Evolutionary conservation across 2,329 filamentous ascomycete species (phyloP), one percentile per base, ranked within the genome.

Genomic region (Colletotrichum sp.): DNA sequence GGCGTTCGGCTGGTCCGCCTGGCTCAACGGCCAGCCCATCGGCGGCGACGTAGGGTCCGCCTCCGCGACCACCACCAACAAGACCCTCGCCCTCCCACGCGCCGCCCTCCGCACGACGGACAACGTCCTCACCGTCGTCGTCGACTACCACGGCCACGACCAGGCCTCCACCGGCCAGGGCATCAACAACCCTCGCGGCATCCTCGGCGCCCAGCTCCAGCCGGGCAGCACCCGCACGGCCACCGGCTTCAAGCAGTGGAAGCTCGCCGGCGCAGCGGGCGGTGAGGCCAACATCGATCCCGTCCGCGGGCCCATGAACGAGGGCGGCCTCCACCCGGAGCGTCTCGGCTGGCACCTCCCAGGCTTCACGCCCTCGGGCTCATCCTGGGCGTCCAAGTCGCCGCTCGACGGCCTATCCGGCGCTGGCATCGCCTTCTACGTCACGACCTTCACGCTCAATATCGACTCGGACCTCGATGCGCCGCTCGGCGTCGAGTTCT

Each of bases 61-160:
- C 48, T 89, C 90, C 72, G 69, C 73, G 0, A 67, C 73, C 4
- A 75, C 73, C 6, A 75, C 73, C 74, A 93, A 90, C 79, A 82
- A 86, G 3, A 93, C 89, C 0, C 92, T 93, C 80, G 85, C 84
- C 0, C 83, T 95, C 0, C 88, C 92, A 0, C 61, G 73, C 24
- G 30, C 63, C 21, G 84, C 85, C 12, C 85, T 94, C 3, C 84
- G 93, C 34, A 79, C 81, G 1, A 81, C 86, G 0, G 92, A 90
- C 5, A 85, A 87, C 32, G 87, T 93, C 9, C 82, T 96, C 78
- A 96, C 94, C 0, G 86, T 96, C 2, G 83, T 95, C 0, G 86
- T 96, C 16, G 94, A 96, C 82, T 93, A 93, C 82, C 93, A 92
- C 85, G 93, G 93, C 0, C 86, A 94, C 2, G 90, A 94, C 74